These are phyloP conservation scores for Malus fusca DNA, from an alignment of 306 rosid genomes.

Conservation along the genomic window DNA sequence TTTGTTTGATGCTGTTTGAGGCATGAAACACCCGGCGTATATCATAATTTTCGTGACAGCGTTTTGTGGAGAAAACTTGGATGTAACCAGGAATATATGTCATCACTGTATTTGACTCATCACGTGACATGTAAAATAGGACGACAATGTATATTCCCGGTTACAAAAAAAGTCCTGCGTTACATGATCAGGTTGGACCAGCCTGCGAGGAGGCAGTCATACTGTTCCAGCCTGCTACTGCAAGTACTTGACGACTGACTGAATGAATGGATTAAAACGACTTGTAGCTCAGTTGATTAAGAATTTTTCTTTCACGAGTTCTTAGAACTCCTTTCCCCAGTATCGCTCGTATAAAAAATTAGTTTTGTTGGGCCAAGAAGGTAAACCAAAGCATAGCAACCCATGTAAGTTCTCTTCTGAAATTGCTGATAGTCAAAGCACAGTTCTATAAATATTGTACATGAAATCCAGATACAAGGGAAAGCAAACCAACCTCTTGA, in stretches of 20 bases:
- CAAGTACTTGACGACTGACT: no score
- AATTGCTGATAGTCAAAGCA: conserved; percentile 21
- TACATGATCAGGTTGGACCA: conserved; percentile 10
- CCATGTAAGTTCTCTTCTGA: conserved; percentile 12
- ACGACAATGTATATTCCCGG: not conserved
- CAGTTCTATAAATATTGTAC: conserved; percentile 15
- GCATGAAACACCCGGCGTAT: not conserved
- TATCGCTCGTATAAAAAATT: not conserved
- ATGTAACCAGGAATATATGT: not conserved
- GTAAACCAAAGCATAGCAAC: conserved; percentile 3
- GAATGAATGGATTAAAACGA: not conserved
- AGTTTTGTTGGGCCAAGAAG: not conserved
- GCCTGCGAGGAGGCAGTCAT: not conserved
- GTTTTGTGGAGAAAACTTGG: not conserved
- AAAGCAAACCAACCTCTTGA: conserved; percentile 22
- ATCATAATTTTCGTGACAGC: not conserved
- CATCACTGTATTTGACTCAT: not conserved
- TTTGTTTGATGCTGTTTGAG: not conserved
- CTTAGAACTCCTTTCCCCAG: no score
- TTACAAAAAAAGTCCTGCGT: no score
- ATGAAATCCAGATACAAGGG: conserved; percentile 18
- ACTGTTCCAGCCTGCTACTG: no score
- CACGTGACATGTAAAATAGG: not conserved
- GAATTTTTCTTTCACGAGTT: not conserved
- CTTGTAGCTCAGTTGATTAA: not conserved